Evolutionary conservation across 2,329 filamentous ascomycete species (phyloP), one percentile per base, ranked within the genome.

Genomic region (Neospermospora avenae): DNA sequence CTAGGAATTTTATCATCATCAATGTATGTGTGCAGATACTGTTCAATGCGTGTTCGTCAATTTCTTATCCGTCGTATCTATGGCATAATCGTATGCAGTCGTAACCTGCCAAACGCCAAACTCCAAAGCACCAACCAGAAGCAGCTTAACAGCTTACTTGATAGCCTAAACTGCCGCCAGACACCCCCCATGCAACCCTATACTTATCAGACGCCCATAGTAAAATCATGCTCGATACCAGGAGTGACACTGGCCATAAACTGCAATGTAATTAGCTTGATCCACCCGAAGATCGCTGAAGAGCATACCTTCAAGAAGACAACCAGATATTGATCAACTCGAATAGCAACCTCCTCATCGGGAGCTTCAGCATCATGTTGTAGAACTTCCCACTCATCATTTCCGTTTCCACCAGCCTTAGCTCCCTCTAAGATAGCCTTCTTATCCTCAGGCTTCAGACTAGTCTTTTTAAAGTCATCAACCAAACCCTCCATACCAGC

Each of bases 191-290:
- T 10, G 44, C 18, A n/a, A 34, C 11, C 34, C 28, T n/a, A 28
- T 3, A 35, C 10, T 18, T 8, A 28, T 55, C 80, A 96, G 41
- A 96, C 87, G 5, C 91, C 90, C 92, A 97, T 97, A 0, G 93
- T 98, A 74, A 96, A 97, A 74, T 98, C 93, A 75, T 97, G 91
- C 77, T 98, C 93, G 75, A 99, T 98, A 51, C 93, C 93, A 5
- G 95, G 95, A 16, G 93, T 98, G 46, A 99, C 95, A 69, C 88
- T 95, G 35, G 88, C 87, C 79, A 91, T 90, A 75, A 91, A 91
- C 82, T 84, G 88, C 80, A n/a, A 81, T 31, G 57, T 4, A 34
- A 48, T 66, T 63, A 70, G 63, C 55, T 31, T 22, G 45, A 54
- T 37, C 22, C 13, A 41, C 3, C 3, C 14, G n/a, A 3, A 20